Percentiles rank a stretch among this genome's conserved stretches.
Evolutionary conservation across 768 basidiomycete species (phyloP).

Genomic region (Dictyophora rubrovolvata): DNA sequence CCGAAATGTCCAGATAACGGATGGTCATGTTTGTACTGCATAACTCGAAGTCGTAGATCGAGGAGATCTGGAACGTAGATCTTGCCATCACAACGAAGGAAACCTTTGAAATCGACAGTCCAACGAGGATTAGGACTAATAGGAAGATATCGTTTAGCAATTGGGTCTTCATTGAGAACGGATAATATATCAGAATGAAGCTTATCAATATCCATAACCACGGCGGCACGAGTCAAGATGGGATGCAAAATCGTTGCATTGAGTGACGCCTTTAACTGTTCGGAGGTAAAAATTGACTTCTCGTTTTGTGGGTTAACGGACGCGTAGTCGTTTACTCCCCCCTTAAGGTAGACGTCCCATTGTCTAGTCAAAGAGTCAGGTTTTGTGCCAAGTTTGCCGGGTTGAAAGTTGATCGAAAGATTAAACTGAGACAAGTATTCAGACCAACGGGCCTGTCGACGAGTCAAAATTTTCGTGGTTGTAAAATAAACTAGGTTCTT

Average conservation of each 20-base stretch:
- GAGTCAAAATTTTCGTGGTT: constrained; percentile 16
- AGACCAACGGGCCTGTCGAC: constrained; percentile 24
- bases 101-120: constrained; percentile 5
- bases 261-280: constrained; percentile 15
- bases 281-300: constrained; percentile 14
- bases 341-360: constrained; percentile 16
- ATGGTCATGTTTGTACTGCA: constrained; percentile 27
- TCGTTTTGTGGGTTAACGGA: constrained; percentile 17
- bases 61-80: constrained; percentile 23
- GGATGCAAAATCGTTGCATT: constrained; percentile 9
- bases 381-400: constrained; percentile 10
- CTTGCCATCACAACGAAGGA: constrained; percentile 18
- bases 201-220: constrained; percentile 14
- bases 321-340: constrained; percentile 16
- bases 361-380: constrained; percentile 18
- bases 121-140: background rate
- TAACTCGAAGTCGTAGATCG: constrained; percentile 20
- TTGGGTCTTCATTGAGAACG: background rate
- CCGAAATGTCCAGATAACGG: constrained; percentile 34
- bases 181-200: constrained; percentile 13
- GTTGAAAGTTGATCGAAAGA: constrained; percentile 25
- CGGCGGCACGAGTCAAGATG: constrained; percentile 11
- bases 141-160: background rate
- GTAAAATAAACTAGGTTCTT: constrained; percentile 15
- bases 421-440: constrained; percentile 30